Conservation (phyloP, 129 eudicot species). For the Rutidosis leptorrhynchoides region DNA sequence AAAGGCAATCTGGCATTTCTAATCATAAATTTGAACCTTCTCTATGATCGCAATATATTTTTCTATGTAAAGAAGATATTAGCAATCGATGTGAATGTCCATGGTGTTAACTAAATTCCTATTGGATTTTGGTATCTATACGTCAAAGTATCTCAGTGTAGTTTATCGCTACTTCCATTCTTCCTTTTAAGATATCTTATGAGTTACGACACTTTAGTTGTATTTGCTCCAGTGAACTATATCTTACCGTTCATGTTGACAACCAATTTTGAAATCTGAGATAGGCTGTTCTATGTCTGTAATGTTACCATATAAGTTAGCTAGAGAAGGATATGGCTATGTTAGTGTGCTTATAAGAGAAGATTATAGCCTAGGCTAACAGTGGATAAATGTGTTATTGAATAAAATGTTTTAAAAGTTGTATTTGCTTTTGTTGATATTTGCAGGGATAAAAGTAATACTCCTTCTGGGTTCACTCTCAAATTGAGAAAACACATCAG, state of each 20-base stretch:
- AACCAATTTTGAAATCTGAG: background rate
- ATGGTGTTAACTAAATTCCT: too few species aligned
- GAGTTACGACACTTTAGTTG: background rate
- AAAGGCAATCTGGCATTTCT: too few species aligned
- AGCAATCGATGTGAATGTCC: too few species aligned
- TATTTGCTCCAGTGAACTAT: background rate
- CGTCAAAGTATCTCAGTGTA: too few species aligned
- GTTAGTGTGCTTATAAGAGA: constrained; percentile 4
- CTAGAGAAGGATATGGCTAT: background rate
- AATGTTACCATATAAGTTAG: background rate
- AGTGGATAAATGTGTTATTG: background rate
- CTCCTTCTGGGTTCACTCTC: constrained; percentile 93
- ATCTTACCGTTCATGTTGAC: background rate
- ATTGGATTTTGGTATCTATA: too few species aligned
- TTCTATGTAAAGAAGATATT: too few species aligned
- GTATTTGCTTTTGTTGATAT: constrained; percentile 13
- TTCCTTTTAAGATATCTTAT: background rate
- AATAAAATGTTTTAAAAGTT: background rate
- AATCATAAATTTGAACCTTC: too few species aligned
- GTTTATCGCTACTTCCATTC: too few species aligned
- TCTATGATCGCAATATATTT: too few species aligned
- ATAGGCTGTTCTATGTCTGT: background rate
- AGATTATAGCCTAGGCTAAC: constrained; percentile 9
- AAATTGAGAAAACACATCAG: constrained; percentile 93
- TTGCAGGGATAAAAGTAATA: constrained; percentile 92